Percentiles rank a stretch among this genome's conserved stretches.
Evolutionary conservation across 352 stramenopile genomes (phyloP).

Genomic region (Stramenopiles sp.): DNA sequence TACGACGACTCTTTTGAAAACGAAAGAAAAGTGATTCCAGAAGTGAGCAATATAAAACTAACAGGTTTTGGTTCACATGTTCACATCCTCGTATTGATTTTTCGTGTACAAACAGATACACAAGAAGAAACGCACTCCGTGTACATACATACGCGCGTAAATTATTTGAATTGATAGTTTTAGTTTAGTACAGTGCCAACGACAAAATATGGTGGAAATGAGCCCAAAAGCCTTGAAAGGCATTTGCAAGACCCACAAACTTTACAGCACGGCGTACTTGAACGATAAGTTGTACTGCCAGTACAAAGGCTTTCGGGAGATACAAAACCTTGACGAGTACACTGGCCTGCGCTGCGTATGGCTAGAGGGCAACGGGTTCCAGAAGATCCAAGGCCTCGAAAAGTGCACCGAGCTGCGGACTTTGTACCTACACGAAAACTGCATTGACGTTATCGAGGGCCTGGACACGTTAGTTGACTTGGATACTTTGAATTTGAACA

Average conservation of each 20-base stretch:
- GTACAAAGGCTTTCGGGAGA: slow-evolving; percentile 76
- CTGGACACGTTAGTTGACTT: slow-evolving; percentile 33
- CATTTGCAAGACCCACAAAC: slow-evolving; percentile 55
- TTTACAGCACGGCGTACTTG: slow-evolving; percentile 67
- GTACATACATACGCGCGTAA: too few relatives aligned
- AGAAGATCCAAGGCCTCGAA: slow-evolving; percentile 63
- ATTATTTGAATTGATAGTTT: too few relatives aligned
- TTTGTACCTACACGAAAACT: slow-evolving; percentile 81
- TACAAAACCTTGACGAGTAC: slow-evolving; percentile 83
- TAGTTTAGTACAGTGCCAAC: background rate
- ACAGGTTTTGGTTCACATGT: too few relatives aligned
- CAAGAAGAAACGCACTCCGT: too few relatives aligned
- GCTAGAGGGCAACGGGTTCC: slow-evolving; percentile 75
- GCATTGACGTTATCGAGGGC: slow-evolving; percentile 71
- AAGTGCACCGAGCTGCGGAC: slow-evolving; percentile 56
- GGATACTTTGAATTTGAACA: slow-evolving; percentile 51
- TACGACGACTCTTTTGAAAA: too few relatives aligned
- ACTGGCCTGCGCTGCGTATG: slow-evolving; percentile 55
- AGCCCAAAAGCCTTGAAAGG: slow-evolving; percentile 59
- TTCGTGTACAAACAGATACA: too few relatives aligned
- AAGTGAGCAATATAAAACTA: too few relatives aligned
- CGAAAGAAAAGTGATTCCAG: too few relatives aligned
- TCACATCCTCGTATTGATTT: too few relatives aligned
- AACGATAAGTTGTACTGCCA: slow-evolving; percentile 90
- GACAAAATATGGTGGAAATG: slow-evolving; percentile 44